Base-by-base conservation (phyloP, 257 asterid genomes). In the Verbascum thapsus region DNA sequence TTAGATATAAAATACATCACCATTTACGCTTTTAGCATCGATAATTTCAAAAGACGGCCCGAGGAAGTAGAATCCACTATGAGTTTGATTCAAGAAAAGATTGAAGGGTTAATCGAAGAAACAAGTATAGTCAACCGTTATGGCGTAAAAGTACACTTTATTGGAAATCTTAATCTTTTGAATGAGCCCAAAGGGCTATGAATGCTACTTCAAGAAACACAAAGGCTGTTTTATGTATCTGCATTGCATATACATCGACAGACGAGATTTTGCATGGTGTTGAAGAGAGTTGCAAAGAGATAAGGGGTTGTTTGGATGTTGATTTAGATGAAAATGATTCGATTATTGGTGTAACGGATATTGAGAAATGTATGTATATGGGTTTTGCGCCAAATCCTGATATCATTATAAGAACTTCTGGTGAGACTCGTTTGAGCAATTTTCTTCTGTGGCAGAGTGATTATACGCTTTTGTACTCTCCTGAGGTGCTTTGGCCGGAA, bases 361-460 rank as follows among this genome's bases (percentile, higher is more conserved):
- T 82, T 20, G 85, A 82, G 49, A 71, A 63, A 41, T 74, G 79
- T 66, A 73, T 79, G 85, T 74, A 72, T 62, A 81, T 78, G 77
- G 67, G 81, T 37, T 75, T 64, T 54, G 69, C 74, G 11, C 85
- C 88, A 7, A 72, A 79, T 63, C 85, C 85, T 52, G 85, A 82
- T 70, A 72, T 82, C 43, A 61, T 82, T 20, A 69, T 76, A 40
- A 75, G 88, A 15, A 79, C 83, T 59, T 79, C 85, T 17, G 88
- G 88, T 6, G 88, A 77, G 67, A 72, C 76, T 37, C 80, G 88
- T 18, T 63, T 82, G 50, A 82, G 85, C 71, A 82, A 82, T 56
- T 82, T 82, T 37, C 86, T 82, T 39, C 66, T 82, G 57, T 82
- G 88, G 86, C 88, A 82, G 72, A 82, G 80, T 69, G 23, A 78